Evolutionary conservation across 176 grass and related monocot genomes (phyloP).

Genomic region (Aegilops bicornis): DNA sequence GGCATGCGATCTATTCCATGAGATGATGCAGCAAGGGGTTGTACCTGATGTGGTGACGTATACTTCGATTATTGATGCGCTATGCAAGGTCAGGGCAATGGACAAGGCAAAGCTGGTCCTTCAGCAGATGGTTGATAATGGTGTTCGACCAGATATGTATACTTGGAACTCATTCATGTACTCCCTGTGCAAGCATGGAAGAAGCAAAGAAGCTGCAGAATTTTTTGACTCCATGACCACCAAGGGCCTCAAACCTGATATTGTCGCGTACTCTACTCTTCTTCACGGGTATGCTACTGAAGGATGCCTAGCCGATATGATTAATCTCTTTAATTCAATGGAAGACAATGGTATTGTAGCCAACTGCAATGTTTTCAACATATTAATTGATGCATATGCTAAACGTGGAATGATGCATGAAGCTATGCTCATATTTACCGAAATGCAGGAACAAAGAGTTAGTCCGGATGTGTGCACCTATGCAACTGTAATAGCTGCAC

Average conservation of each 20-base stretch:
- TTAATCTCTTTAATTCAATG: not conserved
- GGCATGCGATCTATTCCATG: not conserved
- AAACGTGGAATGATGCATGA: not conserved
- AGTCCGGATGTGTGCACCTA: not conserved
- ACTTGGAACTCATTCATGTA: not conserved
- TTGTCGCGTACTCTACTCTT: not conserved
- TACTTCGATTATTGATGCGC: not conserved
- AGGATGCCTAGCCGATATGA: not conserved
- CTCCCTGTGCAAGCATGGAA: not conserved
- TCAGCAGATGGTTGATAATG: not conserved
- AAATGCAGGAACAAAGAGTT: not conserved
- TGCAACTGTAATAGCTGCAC: not conserved
- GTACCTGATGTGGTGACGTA: not conserved
- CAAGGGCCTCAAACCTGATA: not conserved
- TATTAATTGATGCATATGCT: slow-evolving; percentile 7
- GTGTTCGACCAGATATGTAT: not conserved
- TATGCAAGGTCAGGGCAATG: not conserved
- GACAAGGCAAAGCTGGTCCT: not conserved
- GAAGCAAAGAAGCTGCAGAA: slow-evolving; percentile 7
- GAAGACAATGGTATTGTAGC: not conserved
- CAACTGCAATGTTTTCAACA: not conserved
- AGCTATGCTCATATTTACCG: not conserved
- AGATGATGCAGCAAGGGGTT: not conserved
- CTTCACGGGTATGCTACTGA: not conserved
- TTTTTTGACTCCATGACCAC: not conserved